Conservation (phyloP, 2,329 filamentous ascomycete genomes). For the Microsporum ferrugineum region DNA sequence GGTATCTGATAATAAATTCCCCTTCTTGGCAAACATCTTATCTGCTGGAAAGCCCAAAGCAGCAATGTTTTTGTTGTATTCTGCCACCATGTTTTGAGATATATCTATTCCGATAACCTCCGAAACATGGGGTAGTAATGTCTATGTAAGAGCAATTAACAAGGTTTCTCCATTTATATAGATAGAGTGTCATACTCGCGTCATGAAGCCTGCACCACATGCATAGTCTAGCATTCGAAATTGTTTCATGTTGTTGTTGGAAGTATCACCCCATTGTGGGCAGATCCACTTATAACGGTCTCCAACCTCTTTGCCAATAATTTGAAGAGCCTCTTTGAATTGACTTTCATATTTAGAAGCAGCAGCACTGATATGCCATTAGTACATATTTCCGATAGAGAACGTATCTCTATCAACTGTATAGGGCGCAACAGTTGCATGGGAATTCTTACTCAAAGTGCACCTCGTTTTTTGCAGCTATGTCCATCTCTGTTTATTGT, state of each 20-base stretch:
- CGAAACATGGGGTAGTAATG: conserved; percentile 50
- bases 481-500: conserved; percentile 21
- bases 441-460: background rate
- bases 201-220: conserved; percentile 58
- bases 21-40: conserved; percentile 47
- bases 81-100: conserved; percentile 56
- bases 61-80: conserved; percentile 52
- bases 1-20: conserved; percentile 45
- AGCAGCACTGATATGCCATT: background rate
- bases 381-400: background rate
- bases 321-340: conserved; percentile 43
- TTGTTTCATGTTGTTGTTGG: conserved; percentile 18
- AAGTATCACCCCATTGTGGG: conserved; percentile 39
- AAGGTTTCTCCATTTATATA: background rate
- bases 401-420: too few species aligned
- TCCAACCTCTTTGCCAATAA: conserved; percentile 46
- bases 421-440: background rate
- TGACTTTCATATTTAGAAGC: conserved; percentile 41
- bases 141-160: conserved; percentile 27
- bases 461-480: conserved; percentile 13
- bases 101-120: conserved; percentile 58
- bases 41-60: conserved; percentile 39
- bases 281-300: conserved; percentile 50
- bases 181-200: conserved; percentile 41
- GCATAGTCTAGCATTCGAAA: conserved; percentile 61